These are phyloP conservation scores for Fomitopsis serialis DNA, from an alignment of 768 basidiomycete species.

Conservation along the genomic window DNA sequence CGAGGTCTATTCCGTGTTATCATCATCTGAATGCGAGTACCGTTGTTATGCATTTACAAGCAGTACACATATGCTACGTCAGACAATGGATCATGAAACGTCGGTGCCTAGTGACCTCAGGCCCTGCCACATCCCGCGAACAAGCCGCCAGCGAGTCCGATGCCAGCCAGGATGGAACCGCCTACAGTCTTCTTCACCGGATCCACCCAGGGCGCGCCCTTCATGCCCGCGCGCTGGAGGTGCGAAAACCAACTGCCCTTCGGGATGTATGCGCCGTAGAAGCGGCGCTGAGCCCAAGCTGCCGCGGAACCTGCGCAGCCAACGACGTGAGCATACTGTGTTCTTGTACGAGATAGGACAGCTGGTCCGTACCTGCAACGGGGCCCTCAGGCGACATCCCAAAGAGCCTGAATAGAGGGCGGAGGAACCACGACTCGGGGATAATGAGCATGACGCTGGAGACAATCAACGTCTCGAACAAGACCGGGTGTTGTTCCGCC, in stretches of 20 bases:
- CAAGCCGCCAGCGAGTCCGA: neutral
- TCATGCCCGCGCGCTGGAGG: constrained; percentile 28
- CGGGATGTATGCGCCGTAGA: constrained; percentile 27
- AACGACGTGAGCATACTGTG: neutral
- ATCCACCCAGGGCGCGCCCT: neutral
- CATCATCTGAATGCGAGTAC: too few relatives aligned
- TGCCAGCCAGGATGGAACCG: neutral
- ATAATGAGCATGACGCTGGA: constrained; percentile 20
- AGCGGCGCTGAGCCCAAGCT: constrained; percentile 30
- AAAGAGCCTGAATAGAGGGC: constrained; percentile 27
- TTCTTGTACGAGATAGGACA: neutral
- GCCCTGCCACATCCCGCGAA: neutral
- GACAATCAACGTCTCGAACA: constrained; percentile 20
- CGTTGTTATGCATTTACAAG: too few relatives aligned
- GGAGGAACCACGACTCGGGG: constrained; percentile 26
- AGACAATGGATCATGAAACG: too few relatives aligned
- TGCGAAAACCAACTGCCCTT: constrained; percentile 30
- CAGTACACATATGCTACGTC: too few relatives aligned
- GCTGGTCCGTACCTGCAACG: constrained; percentile 3
- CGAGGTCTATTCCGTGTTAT: too few relatives aligned
- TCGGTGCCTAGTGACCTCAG: too few relatives aligned
- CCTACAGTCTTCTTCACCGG: neutral
- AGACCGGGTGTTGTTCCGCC: constrained; percentile 29
- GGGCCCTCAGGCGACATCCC: constrained; percentile 31
- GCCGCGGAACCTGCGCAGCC: constrained; percentile 26